A percentile compares a stretch with the other conserved stretches of the same genome.
phyloP scores from a whole-genome alignment of 2,329 filamentous ascomycete genomes.

The Byssothecium circinans region DNA sequence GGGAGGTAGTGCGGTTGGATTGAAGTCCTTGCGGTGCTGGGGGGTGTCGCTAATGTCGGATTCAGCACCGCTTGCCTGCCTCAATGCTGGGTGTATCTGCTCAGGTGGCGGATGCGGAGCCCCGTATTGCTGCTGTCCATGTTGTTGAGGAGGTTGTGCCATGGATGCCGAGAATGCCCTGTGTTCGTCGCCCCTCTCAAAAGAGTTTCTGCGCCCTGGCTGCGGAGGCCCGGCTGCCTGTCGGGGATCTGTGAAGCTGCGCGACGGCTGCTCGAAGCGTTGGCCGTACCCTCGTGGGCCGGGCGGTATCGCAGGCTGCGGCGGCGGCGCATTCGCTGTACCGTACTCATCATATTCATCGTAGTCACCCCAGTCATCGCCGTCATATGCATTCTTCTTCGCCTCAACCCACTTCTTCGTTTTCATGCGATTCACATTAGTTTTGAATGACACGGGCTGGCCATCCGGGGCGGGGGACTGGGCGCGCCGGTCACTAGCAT shows the following conservation, averaged over 20 bases:
- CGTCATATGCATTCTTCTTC: constrained; percentile 82
- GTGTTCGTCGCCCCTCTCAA: constrained; percentile 58
- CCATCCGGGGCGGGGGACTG: constrained; percentile 28
- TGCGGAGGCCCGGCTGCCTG: constrained; percentile 31
- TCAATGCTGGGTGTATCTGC: constrained; percentile 9
- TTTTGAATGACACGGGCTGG: constrained; percentile 66
- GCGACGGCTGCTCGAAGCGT: constrained; percentile 26
- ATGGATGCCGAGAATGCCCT: constrained; percentile 50
- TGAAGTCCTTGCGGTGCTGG: constrained; percentile 53
- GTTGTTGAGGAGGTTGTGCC: constrained; percentile 21
- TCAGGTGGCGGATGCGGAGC: constrained; percentile 11
- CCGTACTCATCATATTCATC: constrained; percentile 61
- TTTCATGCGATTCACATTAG: constrained; percentile 85
- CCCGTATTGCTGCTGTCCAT: constrained; percentile 14
- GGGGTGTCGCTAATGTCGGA: constrained; percentile 37
- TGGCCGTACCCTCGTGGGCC: constrained; percentile 49
- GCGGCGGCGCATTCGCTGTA: constrained; percentile 49
- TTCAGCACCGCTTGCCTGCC: constrained; percentile 31
- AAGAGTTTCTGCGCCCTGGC: constrained; percentile 51
- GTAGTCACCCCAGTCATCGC: constrained; percentile 84
- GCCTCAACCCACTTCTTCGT: constrained; percentile 96
- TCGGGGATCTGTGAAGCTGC: constrained; percentile 47
- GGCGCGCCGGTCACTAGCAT: constrained; percentile 30
- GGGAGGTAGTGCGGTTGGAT: constrained; percentile 55
- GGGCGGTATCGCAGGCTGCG: constrained; percentile 45